Base-by-base conservation (phyloP, 129 eudicot genomes). In the Pseudognaphalium luteoalbum region DNA sequence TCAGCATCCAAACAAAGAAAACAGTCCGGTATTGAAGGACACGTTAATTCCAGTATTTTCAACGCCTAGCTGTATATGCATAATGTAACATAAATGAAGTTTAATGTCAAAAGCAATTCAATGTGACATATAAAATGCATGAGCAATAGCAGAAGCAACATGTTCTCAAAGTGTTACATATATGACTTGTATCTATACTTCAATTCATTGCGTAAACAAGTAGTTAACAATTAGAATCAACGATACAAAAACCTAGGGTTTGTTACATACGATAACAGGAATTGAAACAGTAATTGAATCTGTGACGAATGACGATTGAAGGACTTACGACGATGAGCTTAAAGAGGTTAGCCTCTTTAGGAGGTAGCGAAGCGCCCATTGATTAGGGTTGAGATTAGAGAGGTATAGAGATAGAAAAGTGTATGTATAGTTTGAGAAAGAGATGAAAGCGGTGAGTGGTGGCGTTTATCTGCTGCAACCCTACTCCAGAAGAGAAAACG, bases 401-500 rank as follows among this genome's bases (percentile, higher is more conserved):
- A 76, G 60, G 56, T 68, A 58, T 54, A 30, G 77, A 64, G 3
- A 20, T 34, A 73, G 78, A 50, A 68, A 56, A 30, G 20, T 50
- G 54, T 47, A 47, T 29, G 75, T 47, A 16, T 32, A 80, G 79
- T 66, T 25, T 73, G 25, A 81, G 82, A 67, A 1, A 32, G 42
- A 50, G n/a, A 37, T 50, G 75, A 47, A 47, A 78, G 71, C 11
- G 66, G 84, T 2, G 72, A 34, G 81, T 70, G 90, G 89, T 89
- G 96, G 96, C 96, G 93, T 89, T 83, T 87, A 81, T 89, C 91
- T 86, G 84, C 89, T 89, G 90, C 96, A 92, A 89, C 97, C 97
- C 97, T 92, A 87, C 54, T 47, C 54, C 54, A 0, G n/a, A 47
- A 47, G 54, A 47, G 54, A 47, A 44, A 44, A 47, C 54, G 5